Evolutionary conservation across 106 monocot genomes (phyloP).

Genomic region (Dendrobium huoshanense): DNA sequence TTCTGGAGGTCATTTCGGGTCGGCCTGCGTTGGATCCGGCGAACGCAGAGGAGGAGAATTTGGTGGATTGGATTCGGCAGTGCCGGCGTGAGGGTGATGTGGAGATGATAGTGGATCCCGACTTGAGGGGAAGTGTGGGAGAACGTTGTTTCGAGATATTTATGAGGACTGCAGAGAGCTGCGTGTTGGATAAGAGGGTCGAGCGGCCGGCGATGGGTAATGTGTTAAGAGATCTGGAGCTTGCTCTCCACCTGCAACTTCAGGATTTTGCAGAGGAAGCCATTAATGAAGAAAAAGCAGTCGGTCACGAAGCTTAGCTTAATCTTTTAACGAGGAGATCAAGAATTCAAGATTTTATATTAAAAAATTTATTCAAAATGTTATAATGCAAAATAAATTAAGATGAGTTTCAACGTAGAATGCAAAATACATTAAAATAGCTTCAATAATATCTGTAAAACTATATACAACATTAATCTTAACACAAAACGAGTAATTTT

Average conservation of each 20-base stretch:
- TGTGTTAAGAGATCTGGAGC: slow-evolving; percentile 28
- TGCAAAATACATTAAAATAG: too few species aligned
- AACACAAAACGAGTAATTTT: too few species aligned
- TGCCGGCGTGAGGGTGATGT: slow-evolving; percentile 20
- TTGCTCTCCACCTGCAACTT: slow-evolving; percentile 14
- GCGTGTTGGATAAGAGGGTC: slow-evolving; percentile 8
- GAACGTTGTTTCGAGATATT: slow-evolving; percentile 14
- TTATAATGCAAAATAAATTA: too few species aligned
- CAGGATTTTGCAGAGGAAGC: slow-evolving; percentile 9
- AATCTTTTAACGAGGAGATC: too few species aligned
- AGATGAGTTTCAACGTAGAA: too few species aligned
- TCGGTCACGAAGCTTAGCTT: too few species aligned
- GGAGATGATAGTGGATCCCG: slow-evolving; percentile 20
- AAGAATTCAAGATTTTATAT: too few species aligned
- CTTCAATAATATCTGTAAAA: too few species aligned
- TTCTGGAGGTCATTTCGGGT: slow-evolving; percentile 23
- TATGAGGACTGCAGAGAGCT: slow-evolving; percentile 16
- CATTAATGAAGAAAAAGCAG: too few species aligned
- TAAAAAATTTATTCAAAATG: too few species aligned
- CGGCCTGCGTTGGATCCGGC: slow-evolving; percentile 10
- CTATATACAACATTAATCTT: too few species aligned
- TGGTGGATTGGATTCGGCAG: slow-evolving; percentile 27
- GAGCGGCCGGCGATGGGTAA: slow-evolving; percentile 21
- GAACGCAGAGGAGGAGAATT: slow-evolving; percentile 19
- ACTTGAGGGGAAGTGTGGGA: slow-evolving; percentile 14